phyloP scores from a whole-genome alignment of 306 rosid species.

The Dicorynia guianensis region DNA sequence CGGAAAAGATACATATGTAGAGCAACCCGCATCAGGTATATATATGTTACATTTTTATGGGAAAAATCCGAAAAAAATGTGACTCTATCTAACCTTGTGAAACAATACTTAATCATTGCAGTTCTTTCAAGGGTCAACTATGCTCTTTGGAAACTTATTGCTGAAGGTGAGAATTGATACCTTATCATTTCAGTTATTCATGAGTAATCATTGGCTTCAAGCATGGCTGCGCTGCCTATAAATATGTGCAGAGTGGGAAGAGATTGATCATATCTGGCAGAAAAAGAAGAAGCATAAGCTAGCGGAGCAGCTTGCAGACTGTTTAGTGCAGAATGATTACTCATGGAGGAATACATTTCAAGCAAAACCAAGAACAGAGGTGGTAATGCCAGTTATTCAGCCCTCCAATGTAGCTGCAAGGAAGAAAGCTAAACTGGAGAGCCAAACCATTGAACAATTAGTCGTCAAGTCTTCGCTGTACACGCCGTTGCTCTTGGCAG shows the following conservation, averaged over 20 bases:
- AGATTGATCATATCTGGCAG: background rate
- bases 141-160: conserved; percentile 12
- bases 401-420: background rate
- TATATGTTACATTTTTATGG: background rate
- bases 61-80: no score
- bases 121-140: conserved; percentile 13
- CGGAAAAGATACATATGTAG: background rate
- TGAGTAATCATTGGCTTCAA: no score
- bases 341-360: background rate
- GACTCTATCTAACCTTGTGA: background rate
- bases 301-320: background rate
- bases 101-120: background rate
- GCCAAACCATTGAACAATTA: background rate
- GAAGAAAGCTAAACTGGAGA: background rate
- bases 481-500: conserved; percentile 33
- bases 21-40: background rate
- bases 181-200: no score
- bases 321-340: background rate
- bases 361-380: background rate
- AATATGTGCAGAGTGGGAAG: background rate
- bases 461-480: no score
- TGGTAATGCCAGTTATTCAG: background rate
- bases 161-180: conserved; percentile 11
- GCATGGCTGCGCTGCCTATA: background rate
- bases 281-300: background rate